A percentile compares a stretch with the other conserved stretches of the same genome.
Conservation (phyloP, 2,329 filamentous ascomycete species). For the Fragosphaeria purpurea region DNA sequence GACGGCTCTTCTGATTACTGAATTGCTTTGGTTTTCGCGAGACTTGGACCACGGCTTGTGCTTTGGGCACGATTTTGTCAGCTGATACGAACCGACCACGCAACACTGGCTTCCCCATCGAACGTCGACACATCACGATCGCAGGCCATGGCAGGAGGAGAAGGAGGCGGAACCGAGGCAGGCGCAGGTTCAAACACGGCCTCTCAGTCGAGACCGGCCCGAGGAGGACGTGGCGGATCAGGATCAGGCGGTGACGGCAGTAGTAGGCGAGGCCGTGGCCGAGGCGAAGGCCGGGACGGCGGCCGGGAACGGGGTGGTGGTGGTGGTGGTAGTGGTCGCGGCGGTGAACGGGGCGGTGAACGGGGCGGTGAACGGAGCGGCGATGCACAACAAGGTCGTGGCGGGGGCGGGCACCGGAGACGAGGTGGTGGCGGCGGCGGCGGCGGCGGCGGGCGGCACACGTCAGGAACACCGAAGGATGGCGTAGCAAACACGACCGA, state of each 20-base stretch:
- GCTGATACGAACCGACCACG: too few species aligned
- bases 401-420: slow-evolving; percentile 2
- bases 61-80: too few species aligned
- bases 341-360: slow-evolving; percentile 23
- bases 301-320: slow-evolving; percentile 23
- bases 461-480: neutral
- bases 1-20: too few species aligned
- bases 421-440: slow-evolving; percentile 9
- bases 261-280: slow-evolving; percentile 29
- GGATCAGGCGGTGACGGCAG: slow-evolving; percentile 16
- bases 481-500: neutral
- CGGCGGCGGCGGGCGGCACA: neutral
- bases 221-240: slow-evolving; percentile 8
- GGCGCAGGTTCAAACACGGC: neutral
- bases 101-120: too few species aligned
- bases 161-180: neutral
- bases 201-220: slow-evolving; percentile 13
- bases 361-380: slow-evolving; percentile 27
- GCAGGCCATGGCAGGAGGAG: neutral
- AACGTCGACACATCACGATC: too few species aligned
- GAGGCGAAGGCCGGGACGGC: neutral
- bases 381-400: slow-evolving; percentile 9
- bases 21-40: too few species aligned
- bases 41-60: too few species aligned
- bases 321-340: slow-evolving; percentile 22